Evolutionary conservation across 148 eudicot species (phyloP).

Genomic region (Rhododendron kiyosumense): DNA sequence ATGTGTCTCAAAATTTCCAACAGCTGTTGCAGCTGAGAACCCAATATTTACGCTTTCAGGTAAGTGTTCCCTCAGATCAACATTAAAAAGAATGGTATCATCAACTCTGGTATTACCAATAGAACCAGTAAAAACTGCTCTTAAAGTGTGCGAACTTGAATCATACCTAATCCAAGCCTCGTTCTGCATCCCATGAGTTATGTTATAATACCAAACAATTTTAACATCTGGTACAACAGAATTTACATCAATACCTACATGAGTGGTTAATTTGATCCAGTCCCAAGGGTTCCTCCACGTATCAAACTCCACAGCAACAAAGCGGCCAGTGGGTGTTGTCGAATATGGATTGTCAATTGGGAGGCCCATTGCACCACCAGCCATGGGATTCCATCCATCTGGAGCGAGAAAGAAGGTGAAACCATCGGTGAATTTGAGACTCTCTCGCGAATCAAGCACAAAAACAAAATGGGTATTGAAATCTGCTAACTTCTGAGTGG

Average conservation of each 20-base stretch:
- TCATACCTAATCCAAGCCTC: neutral
- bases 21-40: too few species aligned
- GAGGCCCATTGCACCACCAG: neutral
- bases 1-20: too few species aligned
- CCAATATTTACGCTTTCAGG: too few species aligned
- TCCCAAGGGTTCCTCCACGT: neutral
- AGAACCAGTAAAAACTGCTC: too few species aligned
- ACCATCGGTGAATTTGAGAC: neutral
- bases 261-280: neutral
- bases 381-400: neutral
- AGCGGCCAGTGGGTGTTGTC: neutral
- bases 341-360: neutral
- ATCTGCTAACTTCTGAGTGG: neutral
- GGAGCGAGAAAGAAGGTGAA: conserved; percentile 12
- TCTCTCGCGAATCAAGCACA: neutral
- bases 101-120: too few species aligned
- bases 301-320: conserved; percentile 25
- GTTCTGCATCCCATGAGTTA: neutral
- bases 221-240: neutral
- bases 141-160: too few species aligned
- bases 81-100: too few species aligned
- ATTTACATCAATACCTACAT: conserved; percentile 19
- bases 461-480: neutral
- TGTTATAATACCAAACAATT: neutral
- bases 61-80: too few species aligned